Percentiles rank a stretch among this genome's conserved stretches.
These are phyloP conservation scores for Hirsutella minnesotensis DNA, from an alignment of 2,329 filamentous ascomycete species.

Conservation along the genomic window DNA sequence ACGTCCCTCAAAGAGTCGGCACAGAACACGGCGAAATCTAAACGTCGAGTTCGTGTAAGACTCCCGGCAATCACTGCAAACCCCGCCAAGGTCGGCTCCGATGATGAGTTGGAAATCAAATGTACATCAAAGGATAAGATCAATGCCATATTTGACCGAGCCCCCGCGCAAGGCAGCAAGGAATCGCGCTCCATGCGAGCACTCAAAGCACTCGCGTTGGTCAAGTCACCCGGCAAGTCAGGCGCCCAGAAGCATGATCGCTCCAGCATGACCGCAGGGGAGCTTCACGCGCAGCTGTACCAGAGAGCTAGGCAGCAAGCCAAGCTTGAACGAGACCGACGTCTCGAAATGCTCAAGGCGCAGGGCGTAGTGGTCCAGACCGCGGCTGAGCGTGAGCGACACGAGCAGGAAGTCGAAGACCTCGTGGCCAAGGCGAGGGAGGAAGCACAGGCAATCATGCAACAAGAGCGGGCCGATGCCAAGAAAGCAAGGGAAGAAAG, in stretches of 20 bases:
- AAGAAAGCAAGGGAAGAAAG: conserved; percentile 48
- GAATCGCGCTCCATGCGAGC: conserved; percentile 53
- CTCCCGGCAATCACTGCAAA: conserved; percentile 29
- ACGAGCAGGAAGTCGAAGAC: conserved; percentile 76
- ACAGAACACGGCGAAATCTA: conserved; percentile 18
- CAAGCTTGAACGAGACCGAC: conserved; percentile 61
- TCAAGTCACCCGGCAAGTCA: conserved; percentile 50
- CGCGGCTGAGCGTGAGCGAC: conserved; percentile 71
- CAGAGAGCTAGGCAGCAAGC: conserved; percentile 72
- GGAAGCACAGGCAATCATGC: conserved; percentile 64
- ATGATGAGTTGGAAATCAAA: conserved; percentile 55
- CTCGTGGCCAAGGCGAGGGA: conserved; percentile 73
- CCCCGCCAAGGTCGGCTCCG: conserved; percentile 29
- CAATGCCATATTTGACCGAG: conserved; percentile 56
- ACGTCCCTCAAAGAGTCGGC: conserved; percentile 5
- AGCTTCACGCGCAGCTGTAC: conserved; percentile 58
- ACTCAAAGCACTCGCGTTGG: conserved; percentile 62
- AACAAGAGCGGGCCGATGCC: conserved; percentile 60
- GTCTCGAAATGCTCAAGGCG: conserved; percentile 62
- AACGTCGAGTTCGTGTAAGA: conserved; percentile 39
- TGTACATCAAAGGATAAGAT: conserved; percentile 37
- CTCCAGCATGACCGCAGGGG: conserved; percentile 51
- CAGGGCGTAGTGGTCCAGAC: conserved; percentile 77
- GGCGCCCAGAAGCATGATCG: conserved; percentile 29
- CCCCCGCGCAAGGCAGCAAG: conserved; percentile 50